Percentiles rank a stretch among this genome's conserved stretches.
Conservation (phyloP, 176 grass and related monocot species). For the Avena atlantica region DNA sequence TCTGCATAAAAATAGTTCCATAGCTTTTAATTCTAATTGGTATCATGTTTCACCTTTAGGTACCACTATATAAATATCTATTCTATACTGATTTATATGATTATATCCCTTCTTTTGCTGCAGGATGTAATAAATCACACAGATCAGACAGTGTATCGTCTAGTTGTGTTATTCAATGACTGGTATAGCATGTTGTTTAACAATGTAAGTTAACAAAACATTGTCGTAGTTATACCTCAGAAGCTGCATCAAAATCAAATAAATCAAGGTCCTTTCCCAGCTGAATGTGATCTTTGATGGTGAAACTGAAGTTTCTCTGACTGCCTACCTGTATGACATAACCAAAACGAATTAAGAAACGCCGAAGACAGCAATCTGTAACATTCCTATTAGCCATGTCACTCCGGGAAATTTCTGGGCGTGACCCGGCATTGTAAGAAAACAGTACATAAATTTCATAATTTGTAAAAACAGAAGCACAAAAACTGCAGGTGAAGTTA, state of each 20-base stretch:
- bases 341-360: slow-evolving; percentile 35
- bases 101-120: background rate
- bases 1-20: background rate
- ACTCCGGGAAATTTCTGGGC: no score
- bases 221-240: slow-evolving; percentile 67
- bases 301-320: slow-evolving; percentile 71
- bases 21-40: slow-evolving; percentile 7
- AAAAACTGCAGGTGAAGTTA: background rate
- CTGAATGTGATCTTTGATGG: slow-evolving; percentile 85
- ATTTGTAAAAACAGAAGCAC: background rate
- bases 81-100: background rate
- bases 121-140: background rate
- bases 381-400: no score
- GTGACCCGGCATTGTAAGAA: no score
- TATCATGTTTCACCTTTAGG: background rate
- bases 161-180: slow-evolving; percentile 22
- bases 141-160: background rate
- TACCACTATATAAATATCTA: background rate
- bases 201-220: background rate
- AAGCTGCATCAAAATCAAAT: slow-evolving; percentile 95
- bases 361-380: background rate
- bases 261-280: slow-evolving; percentile 93
- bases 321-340: slow-evolving; percentile 56
- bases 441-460: background rate
- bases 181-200: background rate